Conservation (phyloP, 1,284 basidiomycete species). For the Apiotrichum laibachii region DNA sequence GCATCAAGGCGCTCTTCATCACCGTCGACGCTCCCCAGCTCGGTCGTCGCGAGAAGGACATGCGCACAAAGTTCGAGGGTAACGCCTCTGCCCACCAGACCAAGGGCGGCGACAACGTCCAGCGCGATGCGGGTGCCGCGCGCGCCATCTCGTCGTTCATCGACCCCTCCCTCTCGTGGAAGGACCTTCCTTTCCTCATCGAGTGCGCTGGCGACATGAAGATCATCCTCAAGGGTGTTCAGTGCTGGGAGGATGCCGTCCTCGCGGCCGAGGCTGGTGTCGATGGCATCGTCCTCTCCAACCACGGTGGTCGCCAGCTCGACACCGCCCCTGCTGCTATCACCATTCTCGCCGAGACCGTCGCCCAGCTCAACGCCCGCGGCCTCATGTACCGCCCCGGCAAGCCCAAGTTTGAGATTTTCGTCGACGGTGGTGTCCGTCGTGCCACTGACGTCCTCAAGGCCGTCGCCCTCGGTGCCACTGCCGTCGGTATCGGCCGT, state of each 20-base stretch:
- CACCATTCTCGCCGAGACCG: slow-evolving; percentile 84
- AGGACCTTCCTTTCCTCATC: slow-evolving; percentile 82
- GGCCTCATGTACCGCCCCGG: slow-evolving; percentile 55
- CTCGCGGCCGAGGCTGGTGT: slow-evolving; percentile 78
- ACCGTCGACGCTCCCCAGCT: slow-evolving; percentile 92
- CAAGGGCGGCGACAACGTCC: slow-evolving; percentile 60
- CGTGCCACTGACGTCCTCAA: slow-evolving; percentile 90
- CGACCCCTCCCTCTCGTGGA: slow-evolving; percentile 83
- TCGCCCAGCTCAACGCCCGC: slow-evolving; percentile 65
- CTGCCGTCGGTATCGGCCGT: slow-evolving; percentile 67
- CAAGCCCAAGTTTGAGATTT: slow-evolving; percentile 70
- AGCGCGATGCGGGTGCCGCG: slow-evolving; percentile 86
- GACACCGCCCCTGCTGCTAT: slow-evolving; percentile 88
- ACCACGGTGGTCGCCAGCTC: slow-evolving; percentile 69
- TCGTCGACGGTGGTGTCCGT: slow-evolving; percentile 88
- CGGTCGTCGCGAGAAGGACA: slow-evolving; percentile 88
- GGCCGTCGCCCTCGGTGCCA: slow-evolving; percentile 86
- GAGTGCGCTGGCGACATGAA: slow-evolving; percentile 84
- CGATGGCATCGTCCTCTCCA: slow-evolving; percentile 71
- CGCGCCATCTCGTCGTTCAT: slow-evolving; percentile 95
- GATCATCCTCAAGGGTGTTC: slow-evolving; percentile 86
- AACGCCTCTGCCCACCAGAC: slow-evolving; percentile 67
- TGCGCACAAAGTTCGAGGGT: slow-evolving; percentile 92
- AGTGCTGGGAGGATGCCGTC: slow-evolving; percentile 90
- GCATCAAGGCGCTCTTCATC: slow-evolving; percentile 80